Conservation (phyloP, 2,329 filamentous ascomycete species). For the Raffaelea arxii region DNA sequence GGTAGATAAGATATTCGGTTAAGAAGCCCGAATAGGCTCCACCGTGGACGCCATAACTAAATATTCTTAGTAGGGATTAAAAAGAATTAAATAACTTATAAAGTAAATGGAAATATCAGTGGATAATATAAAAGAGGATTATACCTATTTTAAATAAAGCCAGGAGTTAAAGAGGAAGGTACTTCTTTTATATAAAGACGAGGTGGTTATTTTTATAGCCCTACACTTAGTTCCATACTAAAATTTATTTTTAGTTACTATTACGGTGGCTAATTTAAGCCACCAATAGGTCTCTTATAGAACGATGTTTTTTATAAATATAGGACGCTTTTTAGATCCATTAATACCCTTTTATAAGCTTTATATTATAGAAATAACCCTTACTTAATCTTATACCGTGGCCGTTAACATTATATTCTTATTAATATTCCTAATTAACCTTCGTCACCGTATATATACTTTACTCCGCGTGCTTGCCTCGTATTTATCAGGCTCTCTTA, state of each 20-base stretch:
- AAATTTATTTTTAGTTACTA: not conserved
- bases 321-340: not conserved
- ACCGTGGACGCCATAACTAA: too few relatives aligned
- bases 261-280: not conserved
- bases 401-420: too few relatives aligned
- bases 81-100: not conserved
- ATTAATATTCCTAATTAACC: too few relatives aligned
- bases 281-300: not conserved
- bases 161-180: not conserved
- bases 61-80: not conserved
- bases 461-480: not conserved
- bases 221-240: not conserved
- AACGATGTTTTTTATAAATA: not conserved
- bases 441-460: not conserved
- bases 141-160: too few relatives aligned
- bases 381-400: too few relatives aligned
- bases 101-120: too few relatives aligned
- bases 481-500: not conserved
- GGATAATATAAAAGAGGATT: too few relatives aligned
- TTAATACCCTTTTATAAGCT: not conserved
- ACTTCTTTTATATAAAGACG: not conserved
- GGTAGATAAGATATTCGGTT: not conserved
- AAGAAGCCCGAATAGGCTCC: not conserved
- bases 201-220: not conserved
- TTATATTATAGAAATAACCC: too few relatives aligned